Evolutionary conservation across 2,329 filamentous ascomycete species (phyloP).

Genomic region (Mycosphaerella sp.): DNA sequence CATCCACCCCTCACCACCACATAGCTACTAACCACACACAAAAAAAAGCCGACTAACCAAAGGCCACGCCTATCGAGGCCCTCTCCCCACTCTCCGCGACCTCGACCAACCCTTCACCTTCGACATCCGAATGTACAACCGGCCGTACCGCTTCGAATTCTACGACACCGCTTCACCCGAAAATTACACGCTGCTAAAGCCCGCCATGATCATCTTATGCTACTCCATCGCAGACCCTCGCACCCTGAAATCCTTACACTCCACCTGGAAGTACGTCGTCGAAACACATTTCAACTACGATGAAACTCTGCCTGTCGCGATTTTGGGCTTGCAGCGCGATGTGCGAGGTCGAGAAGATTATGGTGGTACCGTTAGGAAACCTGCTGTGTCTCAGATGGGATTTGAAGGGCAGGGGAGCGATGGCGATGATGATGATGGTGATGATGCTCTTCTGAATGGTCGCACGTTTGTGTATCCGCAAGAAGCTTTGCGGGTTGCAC

Average conservation of each 20-base stretch:
- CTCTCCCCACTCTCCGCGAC: constrained; percentile 46
- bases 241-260: constrained; percentile 45
- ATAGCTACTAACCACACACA: constrained; percentile 6
- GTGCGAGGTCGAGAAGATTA: constrained; percentile 44
- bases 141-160: constrained; percentile 50
- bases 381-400: too few species aligned
- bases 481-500: constrained; percentile 46
- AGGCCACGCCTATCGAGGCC: constrained; percentile 28
- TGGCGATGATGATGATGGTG: constrained; percentile 31
- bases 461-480: constrained; percentile 47
- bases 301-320: constrained; percentile 50
- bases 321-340: constrained; percentile 56
- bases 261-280: constrained; percentile 40
- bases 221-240: constrained; percentile 52
- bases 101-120: constrained; percentile 55
- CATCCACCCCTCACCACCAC: background rate
- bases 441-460: constrained; percentile 32
- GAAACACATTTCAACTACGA: constrained; percentile 50
- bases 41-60: constrained; percentile 27
- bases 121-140: constrained; percentile 52
- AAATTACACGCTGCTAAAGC: constrained; percentile 51
- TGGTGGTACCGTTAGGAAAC: constrained; percentile 22
- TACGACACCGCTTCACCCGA: constrained; percentile 53
- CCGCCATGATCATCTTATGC: constrained; percentile 53
- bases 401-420: constrained; percentile 21